phyloP scores from a whole-genome alignment of 2,329 filamentous ascomycete species.

The Clonostachys sp. region DNA sequence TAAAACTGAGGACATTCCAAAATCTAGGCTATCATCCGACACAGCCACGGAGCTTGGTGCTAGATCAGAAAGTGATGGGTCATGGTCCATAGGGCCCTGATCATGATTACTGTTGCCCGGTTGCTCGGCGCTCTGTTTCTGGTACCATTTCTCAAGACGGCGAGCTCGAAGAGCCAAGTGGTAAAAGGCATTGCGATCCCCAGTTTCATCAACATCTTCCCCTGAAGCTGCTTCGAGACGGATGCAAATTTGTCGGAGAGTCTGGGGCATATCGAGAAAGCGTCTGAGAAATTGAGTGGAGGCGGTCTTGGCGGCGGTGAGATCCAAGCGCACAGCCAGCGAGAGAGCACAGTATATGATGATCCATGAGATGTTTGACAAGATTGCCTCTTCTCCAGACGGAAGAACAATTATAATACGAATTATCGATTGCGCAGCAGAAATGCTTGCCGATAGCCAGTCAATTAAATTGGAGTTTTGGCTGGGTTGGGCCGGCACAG shows the following conservation, averaged over 20 bases:
- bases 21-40: no score
- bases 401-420: constrained; percentile 17
- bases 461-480: constrained; percentile 12
- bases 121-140: not conserved
- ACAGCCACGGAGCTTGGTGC: no score
- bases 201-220: constrained; percentile 5
- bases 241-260: constrained; percentile 18
- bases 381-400: constrained; percentile 14
- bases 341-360: constrained; percentile 22
- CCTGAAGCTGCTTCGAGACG: constrained; percentile 15
- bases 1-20: no score
- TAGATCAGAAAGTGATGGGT: no score
- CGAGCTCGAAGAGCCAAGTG: constrained; percentile 11
- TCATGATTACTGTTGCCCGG: no score
- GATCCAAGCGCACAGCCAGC: constrained; percentile 18
- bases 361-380: constrained; percentile 23
- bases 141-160: constrained; percentile 14
- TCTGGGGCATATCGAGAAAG: constrained; percentile 19
- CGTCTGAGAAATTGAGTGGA: constrained; percentile 13
- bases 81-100: no score
- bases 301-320: constrained; percentile 1
- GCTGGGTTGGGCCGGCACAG: not conserved
- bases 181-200: constrained; percentile 11
- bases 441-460: constrained; percentile 21
- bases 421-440: constrained; percentile 19